These are phyloP conservation scores for Phytophthora podocarpi DNA, from an alignment of 352 stramenopile genomes.

Conservation along the genomic window DNA sequence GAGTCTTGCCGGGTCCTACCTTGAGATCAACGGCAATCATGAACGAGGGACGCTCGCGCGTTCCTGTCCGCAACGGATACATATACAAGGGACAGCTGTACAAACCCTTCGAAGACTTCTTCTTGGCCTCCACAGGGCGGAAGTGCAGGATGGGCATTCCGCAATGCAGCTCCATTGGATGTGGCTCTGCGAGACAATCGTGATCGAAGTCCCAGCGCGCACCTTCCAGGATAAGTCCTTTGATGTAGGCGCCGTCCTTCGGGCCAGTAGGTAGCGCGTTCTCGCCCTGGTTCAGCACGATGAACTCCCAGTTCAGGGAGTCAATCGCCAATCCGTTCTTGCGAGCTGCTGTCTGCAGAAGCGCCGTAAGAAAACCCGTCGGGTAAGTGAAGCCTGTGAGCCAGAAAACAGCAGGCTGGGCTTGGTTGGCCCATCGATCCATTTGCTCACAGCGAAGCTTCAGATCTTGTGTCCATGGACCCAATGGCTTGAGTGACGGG, in stretches of 20 bases:
- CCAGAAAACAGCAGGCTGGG: constrained; percentile 93
- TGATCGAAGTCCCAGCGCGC: constrained; percentile 93
- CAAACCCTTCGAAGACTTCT: constrained; percentile 91
- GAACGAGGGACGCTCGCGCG: constrained; percentile 93
- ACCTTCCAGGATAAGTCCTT: constrained; percentile 93
- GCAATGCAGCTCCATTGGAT: constrained; percentile 93
- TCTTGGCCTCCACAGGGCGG: constrained; percentile 95
- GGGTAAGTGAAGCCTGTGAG: constrained; percentile 96
- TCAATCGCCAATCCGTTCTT: constrained; percentile 97
- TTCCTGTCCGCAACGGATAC: constrained; percentile 96
- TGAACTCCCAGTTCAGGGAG: constrained; percentile 95
- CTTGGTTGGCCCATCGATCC: constrained; percentile 85
- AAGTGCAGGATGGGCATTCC: constrained; percentile 95
- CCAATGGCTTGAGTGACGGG: constrained; percentile 94
- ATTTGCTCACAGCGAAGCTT: constrained; percentile 92
- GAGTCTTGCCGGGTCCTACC: constrained; percentile 77
- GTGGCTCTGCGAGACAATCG: constrained; percentile 87
- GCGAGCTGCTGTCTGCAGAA: constrained; percentile 94
- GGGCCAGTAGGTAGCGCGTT: constrained; percentile 78
- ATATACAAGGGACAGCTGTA: constrained; percentile 97
- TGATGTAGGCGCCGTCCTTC: constrained; percentile 92
- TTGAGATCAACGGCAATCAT: constrained; percentile 95
- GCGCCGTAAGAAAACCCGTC: constrained; percentile 95
- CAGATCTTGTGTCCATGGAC: constrained; percentile 93
- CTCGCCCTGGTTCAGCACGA: constrained; percentile 90